Percentiles rank a stretch among this genome's conserved stretches.
Evolutionary conservation across 2,329 filamentous ascomycete species (phyloP).

Genomic region (Fusarium begoniae): DNA sequence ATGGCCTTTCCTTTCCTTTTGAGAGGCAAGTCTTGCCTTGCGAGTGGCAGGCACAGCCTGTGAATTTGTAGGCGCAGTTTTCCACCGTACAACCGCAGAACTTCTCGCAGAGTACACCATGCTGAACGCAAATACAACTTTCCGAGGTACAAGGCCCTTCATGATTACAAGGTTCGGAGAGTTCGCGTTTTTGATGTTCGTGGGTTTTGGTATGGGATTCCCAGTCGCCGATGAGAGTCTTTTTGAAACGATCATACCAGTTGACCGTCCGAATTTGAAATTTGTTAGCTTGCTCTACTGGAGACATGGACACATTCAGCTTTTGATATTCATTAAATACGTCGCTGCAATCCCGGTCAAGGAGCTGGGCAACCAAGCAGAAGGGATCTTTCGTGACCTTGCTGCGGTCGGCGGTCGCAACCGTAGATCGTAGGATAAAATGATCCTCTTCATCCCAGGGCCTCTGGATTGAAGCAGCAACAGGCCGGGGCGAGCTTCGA

Average conservation of each 20-base stretch:
- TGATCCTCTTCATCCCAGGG: constrained; percentile 62
- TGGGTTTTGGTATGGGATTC: constrained; percentile 64
- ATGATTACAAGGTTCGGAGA: constrained; percentile 74
- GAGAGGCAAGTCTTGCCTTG: constrained; percentile 67
- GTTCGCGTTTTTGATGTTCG: constrained; percentile 64
- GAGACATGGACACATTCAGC: constrained; percentile 40
- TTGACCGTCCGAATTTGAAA: constrained; percentile 56
- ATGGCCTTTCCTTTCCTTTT: constrained; percentile 67
- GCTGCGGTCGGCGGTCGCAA: constrained; percentile 54
- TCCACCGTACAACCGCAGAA: constrained; percentile 72
- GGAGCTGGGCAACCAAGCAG: constrained; percentile 60
- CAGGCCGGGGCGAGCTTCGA: constrained; percentile 35
- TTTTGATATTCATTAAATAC: constrained; percentile 51
- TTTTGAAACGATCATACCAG: constrained; percentile 67
- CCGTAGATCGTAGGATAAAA: constrained; percentile 58
- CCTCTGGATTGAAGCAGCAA: constrained; percentile 10
- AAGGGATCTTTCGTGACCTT: constrained; percentile 54
- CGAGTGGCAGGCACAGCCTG: constrained; percentile 70
- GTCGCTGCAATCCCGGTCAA: constrained; percentile 63
- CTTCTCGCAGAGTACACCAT: constrained; percentile 75
- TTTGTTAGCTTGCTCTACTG: constrained; percentile 40
- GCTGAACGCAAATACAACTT: constrained; percentile 70
- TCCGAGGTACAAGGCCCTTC: constrained; percentile 70
- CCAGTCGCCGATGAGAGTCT: constrained; percentile 64
- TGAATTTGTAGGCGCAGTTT: constrained; percentile 70